A percentile compares a stretch with the other conserved stretches of the same genome.
Evolutionary conservation across 2,329 filamentous ascomycete species (phyloP).

Genomic region (Hypoxylon sp.): DNA sequence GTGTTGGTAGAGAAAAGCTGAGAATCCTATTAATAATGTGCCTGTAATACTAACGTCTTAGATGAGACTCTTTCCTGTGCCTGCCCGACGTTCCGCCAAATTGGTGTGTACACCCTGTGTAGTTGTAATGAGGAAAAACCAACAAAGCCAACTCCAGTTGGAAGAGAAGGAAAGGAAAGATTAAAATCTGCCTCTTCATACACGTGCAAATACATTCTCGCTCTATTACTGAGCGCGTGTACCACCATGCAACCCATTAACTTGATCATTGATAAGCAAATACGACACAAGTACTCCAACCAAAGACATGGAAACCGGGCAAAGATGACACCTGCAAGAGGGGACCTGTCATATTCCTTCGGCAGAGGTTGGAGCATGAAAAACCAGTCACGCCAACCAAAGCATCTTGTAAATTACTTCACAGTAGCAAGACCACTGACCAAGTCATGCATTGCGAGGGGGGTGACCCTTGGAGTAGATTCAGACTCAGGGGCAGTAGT

Average conservation of each 20-base stretch:
- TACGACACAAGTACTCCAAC: conserved; percentile 25
- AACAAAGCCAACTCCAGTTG: conserved; percentile 31
- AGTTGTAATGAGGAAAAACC: conserved; percentile 25
- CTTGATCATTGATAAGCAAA: conserved; percentile 17
- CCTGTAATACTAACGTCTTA: conserved; percentile 27
- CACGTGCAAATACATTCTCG: conserved; percentile 7
- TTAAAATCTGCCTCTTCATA: conserved; percentile 20
- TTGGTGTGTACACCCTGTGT: conserved; percentile 36
- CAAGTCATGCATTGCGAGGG: conserved; percentile 42
- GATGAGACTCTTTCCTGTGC: conserved; percentile 24
- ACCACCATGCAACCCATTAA: conserved; percentile 18
- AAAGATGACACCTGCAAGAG: conserved; percentile 10
- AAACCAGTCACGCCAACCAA: conserved; percentile 10
- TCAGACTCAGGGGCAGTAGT: conserved; percentile 39
- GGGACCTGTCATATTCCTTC: conserved; percentile 13
- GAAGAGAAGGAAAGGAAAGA: conserved; percentile 19
- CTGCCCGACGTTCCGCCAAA: conserved; percentile 9
- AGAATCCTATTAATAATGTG: conserved; percentile 35
- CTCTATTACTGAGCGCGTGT: conserved; percentile 13
- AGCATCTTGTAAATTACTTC: conserved; percentile 21
- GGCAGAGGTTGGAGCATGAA: conserved; percentile 9
- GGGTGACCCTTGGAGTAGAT: conserved; percentile 37
- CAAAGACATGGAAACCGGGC: conserved; percentile 7
- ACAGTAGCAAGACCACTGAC: conserved; percentile 39
- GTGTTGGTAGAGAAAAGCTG: conserved; percentile 8